Base-by-base conservation (phyloP, 2,329 filamentous ascomycete genomes). In the Penicillium sp. region DNA sequence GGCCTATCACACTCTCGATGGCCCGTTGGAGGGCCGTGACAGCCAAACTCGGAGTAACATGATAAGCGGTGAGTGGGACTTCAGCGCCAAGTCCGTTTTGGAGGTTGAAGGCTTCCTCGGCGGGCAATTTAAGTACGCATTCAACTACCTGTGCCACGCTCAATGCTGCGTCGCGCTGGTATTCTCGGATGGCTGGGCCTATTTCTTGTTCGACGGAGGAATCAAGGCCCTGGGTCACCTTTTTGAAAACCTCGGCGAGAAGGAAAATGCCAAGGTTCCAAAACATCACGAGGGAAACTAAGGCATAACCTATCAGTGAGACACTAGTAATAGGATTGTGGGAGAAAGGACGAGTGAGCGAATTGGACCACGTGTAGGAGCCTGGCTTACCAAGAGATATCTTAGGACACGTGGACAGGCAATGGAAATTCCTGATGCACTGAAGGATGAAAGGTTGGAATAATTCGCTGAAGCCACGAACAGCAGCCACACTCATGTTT, bases 231-330 rank as follows among this genome's bases (percentile, higher is more conserved):
- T 42, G 10, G n/a, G 16, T 36, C 11, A 31, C 36, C 1, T 38
- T 30, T 14, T 22, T 16, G 17, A 51, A 43, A 10, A 61, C 22
- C n/a, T 66, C 59, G 5, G 31, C 53, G 3, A 67, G 31, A 5
- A 61, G 53, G 38, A 67, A 59, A 2, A 62, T 40, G 1, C 63
- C 63, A 8, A 66, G 51, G 17, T 60, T 55, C 65, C 65, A 67
- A 14, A 61, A 61, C 30, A 56, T 53, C 7, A 52, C 40, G 38
- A 66, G 52, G 2, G 59, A 64, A 7, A 63, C 65, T 41, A 17
- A 22, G 2, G 5, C 7, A 28, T 14, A 16, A 28, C 5, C 3
- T 2, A n/a, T 57, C 16, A 55, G 50, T 8, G 2, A 19, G 16
- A 19, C 16, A 7, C 12, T n/a, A 5, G 6, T 16, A 22, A 26